A percentile compares a stretch with the other conserved stretches of the same genome.
These are phyloP conservation scores for Entrophospora sp. DNA, from an alignment of 192 early-diverging fungal species.

Conservation along the genomic window DNA sequence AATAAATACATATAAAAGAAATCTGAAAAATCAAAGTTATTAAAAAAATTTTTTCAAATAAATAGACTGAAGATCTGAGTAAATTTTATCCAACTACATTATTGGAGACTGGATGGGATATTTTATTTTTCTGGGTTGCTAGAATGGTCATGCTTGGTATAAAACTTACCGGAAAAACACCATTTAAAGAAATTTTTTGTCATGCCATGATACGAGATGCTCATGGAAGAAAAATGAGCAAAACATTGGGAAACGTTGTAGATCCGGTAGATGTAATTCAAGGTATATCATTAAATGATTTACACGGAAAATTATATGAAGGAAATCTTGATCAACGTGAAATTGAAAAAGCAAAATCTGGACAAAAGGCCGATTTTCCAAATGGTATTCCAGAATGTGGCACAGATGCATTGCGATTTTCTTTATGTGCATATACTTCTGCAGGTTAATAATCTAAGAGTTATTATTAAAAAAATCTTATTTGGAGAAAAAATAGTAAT, in stretches of 20 bases:
- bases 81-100: slow-evolving; percentile 86
- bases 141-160: slow-evolving; percentile 99
- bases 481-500: background rate
- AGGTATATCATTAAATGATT: slow-evolving; percentile 72
- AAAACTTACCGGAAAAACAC: slow-evolving; percentile 89
- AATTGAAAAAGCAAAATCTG: slow-evolving; percentile 76
- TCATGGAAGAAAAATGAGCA: slow-evolving; percentile 97
- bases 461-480: too few species aligned
- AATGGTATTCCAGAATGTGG: slow-evolving; percentile 98
- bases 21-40: background rate
- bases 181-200: slow-evolving; percentile 92
- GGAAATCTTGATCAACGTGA: slow-evolving; percentile 91
- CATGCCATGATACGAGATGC: slow-evolving; percentile 98
- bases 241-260: slow-evolving; percentile 94
- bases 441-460: too few species aligned
- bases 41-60: background rate
- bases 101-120: slow-evolving; percentile 98
- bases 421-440: slow-evolving; percentile 69
- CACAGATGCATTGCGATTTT: slow-evolving; percentile 87
- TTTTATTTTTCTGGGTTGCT: slow-evolving; percentile 99
- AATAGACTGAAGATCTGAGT: slow-evolving; percentile 66
- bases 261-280: slow-evolving; percentile 96
- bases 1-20: background rate
- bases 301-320: slow-evolving; percentile 65
- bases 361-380: slow-evolving; percentile 84